Evolutionary conservation across 768 basidiomycete species (phyloP), one percentile per base, ranked within the genome.

Genomic region (Phaffia tasmanica): DNA sequence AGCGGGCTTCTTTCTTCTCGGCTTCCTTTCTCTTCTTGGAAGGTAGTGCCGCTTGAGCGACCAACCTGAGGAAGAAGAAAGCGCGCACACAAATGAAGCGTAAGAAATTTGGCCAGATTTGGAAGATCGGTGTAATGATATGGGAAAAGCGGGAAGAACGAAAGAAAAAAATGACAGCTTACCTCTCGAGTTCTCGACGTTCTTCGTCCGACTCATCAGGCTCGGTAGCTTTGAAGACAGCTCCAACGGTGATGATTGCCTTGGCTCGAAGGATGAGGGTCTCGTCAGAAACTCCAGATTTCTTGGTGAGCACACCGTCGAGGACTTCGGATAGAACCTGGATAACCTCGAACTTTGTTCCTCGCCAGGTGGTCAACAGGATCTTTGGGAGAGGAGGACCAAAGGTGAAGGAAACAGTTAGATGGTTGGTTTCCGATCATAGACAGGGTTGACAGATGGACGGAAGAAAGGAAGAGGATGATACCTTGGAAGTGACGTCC

Each of bases 321-420:
- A 88, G 83, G 30, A 88, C 88, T 81, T 85, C 73, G 3, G 35
- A 46, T n/a, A 69, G 67, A n/a, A 69, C 67, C 72, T 90, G 87
- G 25, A 87, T 83, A 51, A 98, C 91, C 78, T 99, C 95, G 74
- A 97, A 84, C 62, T 93, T 84, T 3, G 93, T 94, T 18, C 94
- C 95, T 66, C 92, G 85, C 95, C 95, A 99, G 29, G 94, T 94
- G 7, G 93, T 94, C 32, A 98, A 84, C 78, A 98, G 83, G 74
- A 95, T 91, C 85, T 88, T 69, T 16, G 14, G n/a, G 21, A 35
- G 21, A 15, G 27, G 48, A 6, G 49, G 5, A 35, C 5, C 2
- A 53, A 21, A 16, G n/a, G 35, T 42, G 11, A 11, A 42, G 11
- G 4, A 42, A 11, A 42, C 11, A 11, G 11, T 42, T 4, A 42